Evolutionary conservation across 257 asterid species (phyloP), one percentile per base, ranked within the genome.

Genomic region (Catharanthus roseus): DNA sequence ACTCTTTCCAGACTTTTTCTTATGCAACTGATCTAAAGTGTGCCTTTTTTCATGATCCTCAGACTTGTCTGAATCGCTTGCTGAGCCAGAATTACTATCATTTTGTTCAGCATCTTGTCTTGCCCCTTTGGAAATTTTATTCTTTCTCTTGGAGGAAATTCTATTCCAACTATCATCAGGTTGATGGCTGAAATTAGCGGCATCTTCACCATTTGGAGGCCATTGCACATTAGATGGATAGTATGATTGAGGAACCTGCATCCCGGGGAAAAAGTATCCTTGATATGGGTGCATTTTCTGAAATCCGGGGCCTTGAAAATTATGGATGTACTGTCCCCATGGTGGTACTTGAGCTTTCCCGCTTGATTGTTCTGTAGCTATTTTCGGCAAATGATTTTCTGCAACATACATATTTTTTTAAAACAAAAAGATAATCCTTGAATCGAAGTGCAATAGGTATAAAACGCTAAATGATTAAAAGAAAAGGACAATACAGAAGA

Each of bases 321-420:
- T 85, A 61, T 86, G 89, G 85, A 85, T 79, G 67, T 82, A 90
- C 39, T 72, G 89, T 31, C 77, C 82, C 92, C 96, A 88, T 29
- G 80, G 75, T 53, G 88, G 84, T 9, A 82, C 72, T 68, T 79
- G 90, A 76, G 81, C 73, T 76, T 79, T 72, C 75, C 82, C 91
- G 33, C 82, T 69, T 38, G 87, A 80, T 63, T 83, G 92, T 47
- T 69, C 82, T 62, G 68, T 78, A 72, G 78, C 67, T 18, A 82
- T 80, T 72, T 73, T 51, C 3, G 81, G 76, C 70, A 79, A 74
- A 62, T 85, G 82, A 63, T 79, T 80, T 10, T 85, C 90, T 72
- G 86, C 77, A 56, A 74, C 79, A 79, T 44, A 60, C 47, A 42
- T 10, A 3, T 42, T 42, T 42, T 42, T 38, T 38, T 2, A 38